phyloP scores from a whole-genome alignment of 2,329 filamentous ascomycete species.

The Verticillium albo-atrum region DNA sequence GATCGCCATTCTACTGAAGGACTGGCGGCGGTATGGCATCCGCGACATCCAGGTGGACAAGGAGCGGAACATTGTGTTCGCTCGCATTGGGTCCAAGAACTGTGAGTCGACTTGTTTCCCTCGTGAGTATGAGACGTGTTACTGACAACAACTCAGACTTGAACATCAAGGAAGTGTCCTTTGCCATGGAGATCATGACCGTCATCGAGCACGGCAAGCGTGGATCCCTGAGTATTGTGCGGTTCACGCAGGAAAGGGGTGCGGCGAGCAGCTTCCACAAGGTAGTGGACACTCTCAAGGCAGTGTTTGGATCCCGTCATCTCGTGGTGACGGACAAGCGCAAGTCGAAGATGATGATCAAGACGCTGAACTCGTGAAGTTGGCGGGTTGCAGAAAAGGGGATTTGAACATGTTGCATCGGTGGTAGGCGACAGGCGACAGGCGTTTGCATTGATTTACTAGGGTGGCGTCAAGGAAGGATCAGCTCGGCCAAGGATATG shows the following conservation, averaged over 20 bases:
- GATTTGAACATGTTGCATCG: slow-evolving; percentile 4
- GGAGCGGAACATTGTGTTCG: slow-evolving; percentile 73
- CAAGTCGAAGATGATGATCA: slow-evolving; percentile 70
- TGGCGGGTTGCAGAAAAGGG: background rate
- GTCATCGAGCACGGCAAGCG: slow-evolving; percentile 81
- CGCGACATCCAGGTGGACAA: slow-evolving; percentile 75
- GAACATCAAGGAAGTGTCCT: slow-evolving; percentile 79
- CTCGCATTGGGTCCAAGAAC: slow-evolving; percentile 70
- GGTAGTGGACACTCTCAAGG: slow-evolving; percentile 72
- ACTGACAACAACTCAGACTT: slow-evolving; percentile 50
- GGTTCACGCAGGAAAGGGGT: slow-evolving; percentile 87
- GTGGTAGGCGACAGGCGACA: slow-evolving; percentile 8
- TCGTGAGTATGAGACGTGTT: background rate
- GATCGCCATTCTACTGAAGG: slow-evolving; percentile 66
- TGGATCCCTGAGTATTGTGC: slow-evolving; percentile 71
- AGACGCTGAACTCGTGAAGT: slow-evolving; percentile 52
- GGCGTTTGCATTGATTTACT: slow-evolving; percentile 6
- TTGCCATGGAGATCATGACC: slow-evolving; percentile 83
- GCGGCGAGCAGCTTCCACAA: slow-evolving; percentile 85
- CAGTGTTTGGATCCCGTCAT: slow-evolving; percentile 59
- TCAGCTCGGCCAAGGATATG: slow-evolving; percentile 4
- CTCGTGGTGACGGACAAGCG: slow-evolving; percentile 65
- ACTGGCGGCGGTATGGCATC: slow-evolving; percentile 82
- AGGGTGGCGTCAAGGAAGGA: slow-evolving; percentile 1
- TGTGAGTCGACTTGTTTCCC: slow-evolving; percentile 48